Percentiles rank a stretch among this genome's conserved stretches.
Conservation (phyloP, 75 land plant genomes). For the Larix kaempferi region DNA sequence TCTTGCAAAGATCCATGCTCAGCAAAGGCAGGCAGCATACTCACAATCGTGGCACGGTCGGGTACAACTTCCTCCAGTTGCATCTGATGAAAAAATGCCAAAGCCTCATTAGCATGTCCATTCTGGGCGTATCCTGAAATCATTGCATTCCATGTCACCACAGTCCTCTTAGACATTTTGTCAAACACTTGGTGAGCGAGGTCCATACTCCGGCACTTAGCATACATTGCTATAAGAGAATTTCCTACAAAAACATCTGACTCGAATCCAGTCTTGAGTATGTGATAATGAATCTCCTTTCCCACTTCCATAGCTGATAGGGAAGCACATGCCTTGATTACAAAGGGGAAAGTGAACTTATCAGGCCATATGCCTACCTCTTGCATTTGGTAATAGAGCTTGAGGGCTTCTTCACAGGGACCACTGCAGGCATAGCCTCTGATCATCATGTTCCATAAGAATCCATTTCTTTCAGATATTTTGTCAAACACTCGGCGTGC, state of each 20-base stretch:
- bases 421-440: conserved; percentile 62
- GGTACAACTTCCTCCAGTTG: conserved; percentile 10
- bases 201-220: conserved; percentile 54
- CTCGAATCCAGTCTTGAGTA: conserved; percentile 28
- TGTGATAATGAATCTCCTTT: conserved; percentile 42
- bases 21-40: conserved; percentile 12
- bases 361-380: conserved; percentile 40
- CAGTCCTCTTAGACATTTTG: conserved; percentile 16
- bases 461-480: conserved; percentile 34
- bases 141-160: conserved; percentile 37
- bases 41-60: conserved; percentile 20
- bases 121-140: conserved; percentile 20
- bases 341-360: conserved; percentile 54
- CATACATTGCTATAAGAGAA: conserved; percentile 61
- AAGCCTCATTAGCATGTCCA: conserved; percentile 6
- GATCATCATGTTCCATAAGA: conserved; percentile 59
- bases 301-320: conserved; percentile 36
- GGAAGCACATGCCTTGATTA: conserved; percentile 51
- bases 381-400: conserved; percentile 35
- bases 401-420: conserved; percentile 36
- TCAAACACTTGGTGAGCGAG: conserved; percentile 47
- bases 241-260: conserved; percentile 49
- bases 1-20: not conserved
- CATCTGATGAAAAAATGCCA: conserved; percentile 15
- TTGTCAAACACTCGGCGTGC: conserved; percentile 51